Evolutionary conservation across 495 filamentous ascomycete species (phyloP).

Genomic region (Hyaloscypha finlandica): DNA sequence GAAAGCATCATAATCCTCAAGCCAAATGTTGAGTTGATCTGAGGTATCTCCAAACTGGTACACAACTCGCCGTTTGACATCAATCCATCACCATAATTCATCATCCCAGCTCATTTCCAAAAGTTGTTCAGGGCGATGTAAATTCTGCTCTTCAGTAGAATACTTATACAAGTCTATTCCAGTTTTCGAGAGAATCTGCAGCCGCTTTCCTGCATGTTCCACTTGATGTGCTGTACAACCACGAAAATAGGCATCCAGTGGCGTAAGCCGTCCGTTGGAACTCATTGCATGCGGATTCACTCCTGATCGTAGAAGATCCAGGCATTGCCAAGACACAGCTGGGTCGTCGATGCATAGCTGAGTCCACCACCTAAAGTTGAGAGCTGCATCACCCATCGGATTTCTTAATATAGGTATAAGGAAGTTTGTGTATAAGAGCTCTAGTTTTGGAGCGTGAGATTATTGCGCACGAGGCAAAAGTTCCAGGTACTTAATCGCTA

Average conservation of each 20-base stretch:
- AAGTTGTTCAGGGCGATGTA: slow-evolving; percentile 7
- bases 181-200: not conserved
- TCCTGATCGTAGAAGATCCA: no score
- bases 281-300: no score
- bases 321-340: no score
- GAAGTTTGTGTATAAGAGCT: no score
- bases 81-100: slow-evolving; percentile 10
- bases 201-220: slow-evolving; percentile 10
- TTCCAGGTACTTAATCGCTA: no score
- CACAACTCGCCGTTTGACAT: slow-evolving; percentile 1
- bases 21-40: slow-evolving; percentile 22
- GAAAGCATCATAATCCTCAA: slow-evolving; percentile 36
- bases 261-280: no score
- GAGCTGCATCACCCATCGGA: no score
- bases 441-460: no score
- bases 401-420: no score
- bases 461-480: no score
- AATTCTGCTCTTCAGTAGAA: slow-evolving; percentile 3
- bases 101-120: slow-evolving; percentile 10
- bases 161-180: slow-evolving; percentile 9
- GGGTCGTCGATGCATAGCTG: no score
- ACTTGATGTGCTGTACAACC: slow-evolving; percentile 14
- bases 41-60: slow-evolving; percentile 15
- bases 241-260: slow-evolving; percentile 10
- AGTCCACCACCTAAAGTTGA: no score